Percentiles rank a stretch among this genome's conserved stretches.
These are phyloP conservation scores for Penicillium sp. DNA, from an alignment of 2,329 filamentous ascomycete genomes.

Conservation along the genomic window DNA sequence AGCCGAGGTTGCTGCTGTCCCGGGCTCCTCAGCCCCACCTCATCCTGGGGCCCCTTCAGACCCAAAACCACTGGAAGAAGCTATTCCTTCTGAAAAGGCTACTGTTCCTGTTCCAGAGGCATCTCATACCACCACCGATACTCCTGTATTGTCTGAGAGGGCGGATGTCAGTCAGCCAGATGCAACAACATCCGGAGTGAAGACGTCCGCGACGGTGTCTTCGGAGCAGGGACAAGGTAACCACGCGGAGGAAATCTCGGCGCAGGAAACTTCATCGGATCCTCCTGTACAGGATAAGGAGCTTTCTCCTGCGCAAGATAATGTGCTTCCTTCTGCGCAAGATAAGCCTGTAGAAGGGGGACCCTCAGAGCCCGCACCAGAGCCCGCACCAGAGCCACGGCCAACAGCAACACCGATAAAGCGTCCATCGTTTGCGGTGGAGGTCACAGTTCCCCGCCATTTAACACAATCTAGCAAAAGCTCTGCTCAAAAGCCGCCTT, in stretches of 20 bases:
- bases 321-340: not conserved
- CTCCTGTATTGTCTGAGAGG: not conserved
- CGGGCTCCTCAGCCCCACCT: not conserved
- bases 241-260: not conserved
- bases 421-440: conserved; percentile 1
- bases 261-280: not conserved
- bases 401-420: not conserved
- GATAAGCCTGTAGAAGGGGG: not conserved
- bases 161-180: not conserved
- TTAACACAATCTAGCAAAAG: not conserved
- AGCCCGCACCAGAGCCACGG: not conserved
- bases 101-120: not conserved
- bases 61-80: not conserved
- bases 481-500: not conserved
- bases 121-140: not conserved
- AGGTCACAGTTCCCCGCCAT: conserved; percentile 1
- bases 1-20: not conserved
- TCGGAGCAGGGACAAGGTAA: not conserved
- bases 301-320: too few species aligned
- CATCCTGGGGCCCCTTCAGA: conserved; percentile 1
- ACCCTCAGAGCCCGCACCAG: not conserved
- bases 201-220: not conserved
- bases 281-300: too few species aligned
- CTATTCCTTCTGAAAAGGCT: not conserved
- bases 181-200: not conserved